Base-by-base conservation (phyloP, 1,284 basidiomycete genomes). In the Cronartium ribicola region DNA sequence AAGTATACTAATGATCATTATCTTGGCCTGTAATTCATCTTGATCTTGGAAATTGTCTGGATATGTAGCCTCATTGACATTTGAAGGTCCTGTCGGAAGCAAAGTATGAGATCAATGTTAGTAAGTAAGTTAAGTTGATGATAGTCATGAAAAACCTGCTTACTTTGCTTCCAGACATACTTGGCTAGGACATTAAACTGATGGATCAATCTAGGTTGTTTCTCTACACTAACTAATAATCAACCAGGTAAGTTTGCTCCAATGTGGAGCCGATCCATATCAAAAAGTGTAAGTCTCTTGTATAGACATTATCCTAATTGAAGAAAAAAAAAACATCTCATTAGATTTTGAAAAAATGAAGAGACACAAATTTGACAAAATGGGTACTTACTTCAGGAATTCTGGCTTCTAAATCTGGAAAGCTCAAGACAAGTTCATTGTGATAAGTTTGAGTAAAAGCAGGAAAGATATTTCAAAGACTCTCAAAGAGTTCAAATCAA, bases 241-340 rank as follows among this genome's bases (percentile, higher is more conserved):
- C 63, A 62, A 44, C 63, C 55, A 11, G 70, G 63, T 10, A 72
- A 41, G 4, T 41, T 51, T 8, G 70, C 70, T n/a, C 70, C 70
- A 11, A 72, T 43, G 43, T 72, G 70, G 29, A 72, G 51, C 48
- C 70, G 70, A 59, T 72, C 63, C 48, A 72, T 66, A 66, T 72
- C 70, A 40, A 57, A 66, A 39, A 72, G 63, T 17, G 70, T 65
- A 11, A 72, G 70, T 72, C 37, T 13, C 63, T 55, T 14, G 46
- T 29, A 29, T 72, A 72, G 14, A 72, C 55, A 39, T 72, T 72
- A 59, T 72, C 70, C 70, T 72, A 29, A 29, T 29, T 29, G 51
- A 4, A 11, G 39, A n/a, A 36, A 14, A 11, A 37, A 6, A 36
- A 64, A 17, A 39, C 5, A 4, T 5, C 37, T 65, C 29, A 29